A percentile compares a stretch with the other conserved stretches of the same genome.
Evolutionary conservation across 2,329 filamentous ascomycete genomes (phyloP).

Genomic region (Proliferodiscus dingleyae): DNA sequence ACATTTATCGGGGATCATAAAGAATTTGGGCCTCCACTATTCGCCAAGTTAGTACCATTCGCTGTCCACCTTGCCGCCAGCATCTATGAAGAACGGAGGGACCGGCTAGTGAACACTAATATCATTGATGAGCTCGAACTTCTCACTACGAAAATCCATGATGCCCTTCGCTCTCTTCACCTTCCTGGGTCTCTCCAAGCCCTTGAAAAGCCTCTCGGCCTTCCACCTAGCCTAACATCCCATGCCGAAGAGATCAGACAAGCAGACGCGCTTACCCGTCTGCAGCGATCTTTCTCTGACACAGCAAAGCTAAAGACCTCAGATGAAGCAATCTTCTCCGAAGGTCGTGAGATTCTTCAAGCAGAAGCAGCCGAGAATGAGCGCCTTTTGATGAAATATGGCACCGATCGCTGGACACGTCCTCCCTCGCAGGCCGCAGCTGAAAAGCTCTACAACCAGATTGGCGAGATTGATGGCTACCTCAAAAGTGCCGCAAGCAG

Average conservation of each 20-base stretch:
- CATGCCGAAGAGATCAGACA: constrained; percentile 94
- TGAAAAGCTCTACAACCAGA: constrained; percentile 31
- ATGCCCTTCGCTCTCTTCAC: constrained; percentile 74
- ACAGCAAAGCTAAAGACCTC: constrained; percentile 83
- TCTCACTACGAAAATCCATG: constrained; percentile 74
- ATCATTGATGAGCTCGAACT: constrained; percentile 81
- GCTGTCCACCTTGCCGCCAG: constrained; percentile 92
- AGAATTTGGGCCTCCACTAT: constrained; percentile 79
- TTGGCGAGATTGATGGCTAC: constrained; percentile 77
- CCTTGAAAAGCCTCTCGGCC: constrained; percentile 85
- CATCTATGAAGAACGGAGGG: constrained; percentile 88
- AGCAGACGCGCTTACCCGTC: constrained; percentile 73
- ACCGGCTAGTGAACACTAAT: constrained; percentile 82
- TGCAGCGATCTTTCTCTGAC: constrained; percentile 78
- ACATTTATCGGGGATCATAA: constrained; percentile 74
- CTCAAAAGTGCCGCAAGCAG: constrained; percentile 66
- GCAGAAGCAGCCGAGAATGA: constrained; percentile 83
- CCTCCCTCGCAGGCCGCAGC: constrained; percentile 65
- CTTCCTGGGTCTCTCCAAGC: constrained; percentile 91
- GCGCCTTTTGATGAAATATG: constrained; percentile 68
- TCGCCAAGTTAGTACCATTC: constrained; percentile 89
- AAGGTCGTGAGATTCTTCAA: constrained; percentile 72
- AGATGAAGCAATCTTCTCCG: constrained; percentile 73
- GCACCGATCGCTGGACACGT: constrained; percentile 80
- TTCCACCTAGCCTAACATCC: constrained; percentile 78